Evolutionary conservation across 78 protist species (phyloP).

Genomic region (Diacronema lutheri): DNA sequence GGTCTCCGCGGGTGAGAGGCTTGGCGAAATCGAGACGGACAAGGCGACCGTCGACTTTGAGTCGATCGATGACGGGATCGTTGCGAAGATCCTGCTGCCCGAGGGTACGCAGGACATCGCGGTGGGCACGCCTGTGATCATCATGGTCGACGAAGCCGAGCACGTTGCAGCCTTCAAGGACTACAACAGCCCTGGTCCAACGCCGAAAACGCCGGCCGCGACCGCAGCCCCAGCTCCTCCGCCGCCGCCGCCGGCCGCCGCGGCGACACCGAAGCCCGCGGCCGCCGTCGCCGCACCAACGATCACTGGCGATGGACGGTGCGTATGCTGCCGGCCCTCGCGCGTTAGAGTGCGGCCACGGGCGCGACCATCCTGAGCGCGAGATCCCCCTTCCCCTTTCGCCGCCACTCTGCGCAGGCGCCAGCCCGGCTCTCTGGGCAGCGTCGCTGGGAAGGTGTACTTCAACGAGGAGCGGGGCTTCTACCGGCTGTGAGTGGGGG

Average conservation of each 20-base stretch:
- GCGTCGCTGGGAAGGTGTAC: too few relatives aligned
- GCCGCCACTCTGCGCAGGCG: too few relatives aligned
- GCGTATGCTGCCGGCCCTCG: too few relatives aligned
- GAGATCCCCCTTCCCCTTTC: too few relatives aligned
- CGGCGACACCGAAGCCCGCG: not conserved
- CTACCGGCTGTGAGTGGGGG: too few relatives aligned
- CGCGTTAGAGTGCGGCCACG: too few relatives aligned
- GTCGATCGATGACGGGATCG: not conserved
- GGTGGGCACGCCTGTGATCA: not conserved
- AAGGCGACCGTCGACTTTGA: conserved; percentile 19
- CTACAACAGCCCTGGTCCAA: not conserved
- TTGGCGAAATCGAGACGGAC: conserved; percentile 9
- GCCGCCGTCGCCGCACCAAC: not conserved
- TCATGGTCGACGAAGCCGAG: not conserved
- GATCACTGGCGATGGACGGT: not conserved
- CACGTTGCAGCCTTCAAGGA: not conserved
- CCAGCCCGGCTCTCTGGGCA: too few relatives aligned
- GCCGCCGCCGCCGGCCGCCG: not conserved
- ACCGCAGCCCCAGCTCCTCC: not conserved
- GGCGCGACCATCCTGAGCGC: too few relatives aligned
- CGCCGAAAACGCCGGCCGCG: not conserved
- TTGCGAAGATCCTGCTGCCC: not conserved
- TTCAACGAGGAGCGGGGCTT: too few relatives aligned
- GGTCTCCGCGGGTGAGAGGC: not conserved
- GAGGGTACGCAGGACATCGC: not conserved